phyloP scores from a whole-genome alignment of 805 yeast genomes.

The Gaillardinia entomophila region DNA sequence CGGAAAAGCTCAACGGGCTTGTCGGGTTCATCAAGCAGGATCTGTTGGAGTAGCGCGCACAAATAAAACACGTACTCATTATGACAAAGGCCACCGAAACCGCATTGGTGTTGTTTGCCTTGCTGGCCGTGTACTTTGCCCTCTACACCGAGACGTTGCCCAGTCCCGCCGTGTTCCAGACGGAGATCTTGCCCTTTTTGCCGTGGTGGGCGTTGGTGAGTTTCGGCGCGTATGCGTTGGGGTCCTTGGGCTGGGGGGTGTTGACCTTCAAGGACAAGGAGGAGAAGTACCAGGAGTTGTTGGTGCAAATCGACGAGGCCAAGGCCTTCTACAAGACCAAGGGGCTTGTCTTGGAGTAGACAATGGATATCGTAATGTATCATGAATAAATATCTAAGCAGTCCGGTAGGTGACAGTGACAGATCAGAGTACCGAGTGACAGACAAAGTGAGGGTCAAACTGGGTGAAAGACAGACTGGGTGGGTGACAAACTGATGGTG shows the following conservation, averaged over 20 bases:
- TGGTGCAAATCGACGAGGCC: conserved; percentile 56
- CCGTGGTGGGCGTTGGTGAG: conserved; percentile 69
- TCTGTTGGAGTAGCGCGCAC: no score
- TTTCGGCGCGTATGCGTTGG: conserved; percentile 65
- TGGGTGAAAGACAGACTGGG: background rate
- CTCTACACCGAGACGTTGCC: conserved; percentile 51
- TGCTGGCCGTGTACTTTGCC: conserved; percentile 50
- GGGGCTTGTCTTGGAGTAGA: conserved; percentile 55
- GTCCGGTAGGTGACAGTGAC: no score
- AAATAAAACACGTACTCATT: conserved; percentile 1
- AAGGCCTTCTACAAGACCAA: conserved; percentile 49
- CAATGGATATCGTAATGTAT: no score
- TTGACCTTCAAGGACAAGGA: conserved; percentile 66
- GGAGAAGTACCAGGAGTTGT: conserved; percentile 57
- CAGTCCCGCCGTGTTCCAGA: conserved; percentile 38
- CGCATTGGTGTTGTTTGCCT: conserved; percentile 37
- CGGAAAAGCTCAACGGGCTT: conserved; percentile 21
- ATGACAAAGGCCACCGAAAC: conserved; percentile 72
- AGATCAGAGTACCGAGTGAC: no score
- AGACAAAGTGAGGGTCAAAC: background rate
- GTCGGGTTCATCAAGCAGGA: conserved; percentile 37
- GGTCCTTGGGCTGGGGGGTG: conserved; percentile 64
- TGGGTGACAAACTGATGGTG: no score
- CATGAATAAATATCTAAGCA: no score
- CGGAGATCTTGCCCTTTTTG: conserved; percentile 56